Percentiles rank a stretch among this genome's conserved stretches.
Evolutionary conservation across 1,284 basidiomycete species (phyloP).

Genomic region (Fomes fomentarius): DNA sequence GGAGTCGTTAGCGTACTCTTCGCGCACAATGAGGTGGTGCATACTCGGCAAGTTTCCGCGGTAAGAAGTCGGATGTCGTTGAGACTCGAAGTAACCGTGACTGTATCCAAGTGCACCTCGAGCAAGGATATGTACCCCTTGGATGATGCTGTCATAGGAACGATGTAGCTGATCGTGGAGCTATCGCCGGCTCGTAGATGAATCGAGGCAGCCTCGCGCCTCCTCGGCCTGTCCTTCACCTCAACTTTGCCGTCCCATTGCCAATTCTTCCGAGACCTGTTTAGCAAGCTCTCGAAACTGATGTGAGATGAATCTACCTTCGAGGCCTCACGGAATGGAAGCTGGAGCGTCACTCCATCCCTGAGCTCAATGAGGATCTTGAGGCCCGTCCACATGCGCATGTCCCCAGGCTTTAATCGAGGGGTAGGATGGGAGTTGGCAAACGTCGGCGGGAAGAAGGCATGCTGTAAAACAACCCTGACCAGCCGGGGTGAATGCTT

Average conservation of each 20-base stretch:
- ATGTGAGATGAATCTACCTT: constrained; percentile 50
- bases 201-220: constrained; percentile 71
- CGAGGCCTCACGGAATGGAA: constrained; percentile 88
- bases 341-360: constrained; percentile 73
- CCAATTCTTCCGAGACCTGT: constrained; percentile 58
- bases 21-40: constrained; percentile 25
- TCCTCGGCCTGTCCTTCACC: constrained; percentile 51
- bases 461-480: constrained; percentile 76
- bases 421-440: constrained; percentile 61
- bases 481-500: too few species aligned
- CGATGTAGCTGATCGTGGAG: constrained; percentile 81
- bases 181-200: constrained; percentile 77
- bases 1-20: constrained; percentile 7
- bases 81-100: constrained; percentile 81
- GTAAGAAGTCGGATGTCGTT: constrained; percentile 82
- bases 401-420: constrained; percentile 72
- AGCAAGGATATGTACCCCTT: constrained; percentile 79
- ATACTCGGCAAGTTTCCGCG: constrained; percentile 76
- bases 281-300: neutral
- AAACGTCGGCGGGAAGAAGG: constrained; percentile 84
- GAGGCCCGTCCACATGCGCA: constrained; percentile 79
- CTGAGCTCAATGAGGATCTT: constrained; percentile 81
- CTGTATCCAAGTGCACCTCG: constrained; percentile 81
- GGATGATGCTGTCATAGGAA: constrained; percentile 78
- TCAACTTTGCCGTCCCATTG: constrained; percentile 72